Percentiles rank a stretch among this genome's conserved stretches.
Evolutionary conservation across 148 eudicot genomes (phyloP).

Genomic region (Amaranthus hypochondriacus): DNA sequence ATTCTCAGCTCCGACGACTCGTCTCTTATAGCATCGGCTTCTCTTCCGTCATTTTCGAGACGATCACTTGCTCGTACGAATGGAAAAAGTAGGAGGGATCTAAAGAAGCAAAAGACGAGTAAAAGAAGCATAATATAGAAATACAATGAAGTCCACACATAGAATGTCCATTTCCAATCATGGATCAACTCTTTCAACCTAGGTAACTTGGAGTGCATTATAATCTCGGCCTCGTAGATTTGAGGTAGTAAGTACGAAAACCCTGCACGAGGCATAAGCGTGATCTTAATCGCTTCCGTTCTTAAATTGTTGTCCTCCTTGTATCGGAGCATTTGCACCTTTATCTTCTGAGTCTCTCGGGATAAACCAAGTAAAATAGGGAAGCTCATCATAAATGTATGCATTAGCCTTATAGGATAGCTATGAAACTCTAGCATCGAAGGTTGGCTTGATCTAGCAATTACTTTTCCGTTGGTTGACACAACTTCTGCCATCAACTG

Average conservation of each 20-base stretch:
- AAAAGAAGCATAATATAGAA: constrained; percentile 38
- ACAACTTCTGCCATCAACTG: constrained; percentile 63
- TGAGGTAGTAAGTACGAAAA: constrained; percentile 46
- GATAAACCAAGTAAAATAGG: constrained; percentile 66
- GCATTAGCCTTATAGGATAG: constrained; percentile 46
- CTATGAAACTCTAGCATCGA: constrained; percentile 66
- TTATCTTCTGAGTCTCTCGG: constrained; percentile 51
- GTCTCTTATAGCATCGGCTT: neutral
- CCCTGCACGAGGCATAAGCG: constrained; percentile 54
- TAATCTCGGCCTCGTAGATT: constrained; percentile 53
- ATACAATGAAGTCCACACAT: constrained; percentile 66
- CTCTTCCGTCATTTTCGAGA: neutral
- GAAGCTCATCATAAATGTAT: constrained; percentile 44
- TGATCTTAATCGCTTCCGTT: constrained; percentile 39
- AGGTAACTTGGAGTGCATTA: constrained; percentile 61
- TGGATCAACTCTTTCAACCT: constrained; percentile 49
- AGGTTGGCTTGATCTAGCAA: constrained; percentile 59
- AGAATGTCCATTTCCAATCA: constrained; percentile 75
- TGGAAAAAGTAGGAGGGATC: constrained; percentile 40
- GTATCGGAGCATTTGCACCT: constrained; percentile 41
- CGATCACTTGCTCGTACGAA: neutral
- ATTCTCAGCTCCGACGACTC: neutral
- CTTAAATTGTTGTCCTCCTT: constrained; percentile 39
- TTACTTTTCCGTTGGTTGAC: constrained; percentile 34
- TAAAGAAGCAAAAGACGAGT: constrained; percentile 42